These are phyloP conservation scores for Pseudogymnoascus sp. DNA, from an alignment of 2,329 filamentous ascomycete genomes.

Conservation along the genomic window DNA sequence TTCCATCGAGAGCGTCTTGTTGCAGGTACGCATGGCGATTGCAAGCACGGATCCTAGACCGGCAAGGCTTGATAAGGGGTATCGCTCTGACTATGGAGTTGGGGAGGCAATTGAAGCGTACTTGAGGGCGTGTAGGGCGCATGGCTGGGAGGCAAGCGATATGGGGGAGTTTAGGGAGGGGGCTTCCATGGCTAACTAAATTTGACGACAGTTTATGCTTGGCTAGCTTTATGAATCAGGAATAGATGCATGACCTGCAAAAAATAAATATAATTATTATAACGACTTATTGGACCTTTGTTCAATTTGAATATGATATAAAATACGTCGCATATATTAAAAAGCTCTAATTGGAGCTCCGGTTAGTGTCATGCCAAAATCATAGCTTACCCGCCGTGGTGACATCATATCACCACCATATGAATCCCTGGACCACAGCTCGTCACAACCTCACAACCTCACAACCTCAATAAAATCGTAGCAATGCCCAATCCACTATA, in stretches of 20 bases:
- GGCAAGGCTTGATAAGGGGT: constrained; percentile 50
- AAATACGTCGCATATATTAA: too few species aligned
- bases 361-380: not conserved
- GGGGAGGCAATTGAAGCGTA: constrained; percentile 68
- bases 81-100: constrained; percentile 50
- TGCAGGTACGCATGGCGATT: constrained; percentile 74
- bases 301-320: not conserved
- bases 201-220: not conserved
- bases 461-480: not conserved
- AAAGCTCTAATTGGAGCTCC: not conserved
- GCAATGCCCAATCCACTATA: constrained; percentile 7
- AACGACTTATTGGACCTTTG: not conserved
- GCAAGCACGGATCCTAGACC: constrained; percentile 59
- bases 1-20: constrained; percentile 68
- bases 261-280: not conserved
- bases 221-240: not conserved
- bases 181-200: not conserved
- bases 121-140: constrained; percentile 53
- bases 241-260: not conserved
- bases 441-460: not conserved
- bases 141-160: constrained; percentile 58
- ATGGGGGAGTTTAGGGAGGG: constrained; percentile 48
- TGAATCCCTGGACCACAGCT: not conserved
- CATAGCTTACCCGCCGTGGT: not conserved
- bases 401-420: constrained; percentile 2